phyloP scores from a whole-genome alignment of 192 early-diverging fungal species.

The Gigaspora rosea region DNA sequence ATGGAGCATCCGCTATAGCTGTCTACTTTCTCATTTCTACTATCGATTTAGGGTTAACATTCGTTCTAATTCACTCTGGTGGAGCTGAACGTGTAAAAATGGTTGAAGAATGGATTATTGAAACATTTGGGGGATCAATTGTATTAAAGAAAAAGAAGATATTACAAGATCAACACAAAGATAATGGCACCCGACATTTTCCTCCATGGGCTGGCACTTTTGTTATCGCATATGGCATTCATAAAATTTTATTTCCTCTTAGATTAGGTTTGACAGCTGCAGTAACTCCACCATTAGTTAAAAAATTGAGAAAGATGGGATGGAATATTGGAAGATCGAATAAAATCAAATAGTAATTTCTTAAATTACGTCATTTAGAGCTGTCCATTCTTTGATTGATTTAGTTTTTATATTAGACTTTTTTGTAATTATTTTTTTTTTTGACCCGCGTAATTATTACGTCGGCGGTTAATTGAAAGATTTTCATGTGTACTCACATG shows the following conservation, averaged over 20 bases:
- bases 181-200: conserved; percentile 32
- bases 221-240: conserved; percentile 64
- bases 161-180: conserved; percentile 33
- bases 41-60: conserved; percentile 52
- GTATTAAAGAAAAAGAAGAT: conserved; percentile 36
- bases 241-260: conserved; percentile 58
- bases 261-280: conserved; percentile 56
- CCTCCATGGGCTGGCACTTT: conserved; percentile 52
- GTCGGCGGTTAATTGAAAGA: too few species aligned
- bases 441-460: too few species aligned
- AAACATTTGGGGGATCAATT: conserved; percentile 36
- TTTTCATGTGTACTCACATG: too few species aligned
- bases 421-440: too few species aligned
- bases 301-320: conserved; percentile 48
- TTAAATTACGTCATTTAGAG: too few species aligned
- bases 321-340: conserved; percentile 39
- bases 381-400: too few species aligned
- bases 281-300: conserved; percentile 53
- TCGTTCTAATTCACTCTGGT: conserved; percentile 45
- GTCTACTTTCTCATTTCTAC: conserved; percentile 52
- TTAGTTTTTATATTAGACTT: too few species aligned
- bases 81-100: conserved; percentile 52
- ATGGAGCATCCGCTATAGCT: conserved; percentile 50
- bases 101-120: conserved; percentile 49
- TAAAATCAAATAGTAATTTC: too few species aligned